Evolutionary conservation across 2,329 filamentous ascomycete species (phyloP).

Genomic region (Apiospora phragmitis): DNA sequence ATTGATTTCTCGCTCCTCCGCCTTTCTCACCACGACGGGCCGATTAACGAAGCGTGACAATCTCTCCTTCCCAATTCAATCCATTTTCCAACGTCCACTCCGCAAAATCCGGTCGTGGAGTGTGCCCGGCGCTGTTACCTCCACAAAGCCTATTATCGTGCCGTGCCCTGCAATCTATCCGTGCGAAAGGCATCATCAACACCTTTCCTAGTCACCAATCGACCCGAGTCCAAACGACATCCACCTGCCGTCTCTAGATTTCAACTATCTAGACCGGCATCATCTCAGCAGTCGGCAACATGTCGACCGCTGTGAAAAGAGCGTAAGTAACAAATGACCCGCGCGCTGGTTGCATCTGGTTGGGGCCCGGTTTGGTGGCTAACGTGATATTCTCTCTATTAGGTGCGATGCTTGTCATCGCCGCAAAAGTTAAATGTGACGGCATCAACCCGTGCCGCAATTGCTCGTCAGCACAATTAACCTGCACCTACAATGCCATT

Average conservation of each 20-base stretch:
- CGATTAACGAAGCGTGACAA: conserved; percentile 28
- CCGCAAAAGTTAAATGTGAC: conserved; percentile 75
- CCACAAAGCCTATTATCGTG: conserved; percentile 10
- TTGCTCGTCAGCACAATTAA: conserved; percentile 65
- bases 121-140: conserved; percentile 13
- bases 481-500: conserved; percentile 73
- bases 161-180: conserved; percentile 4
- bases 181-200: conserved; percentile 2
- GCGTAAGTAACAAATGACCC: conserved; percentile 1
- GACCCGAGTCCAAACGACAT: background rate
- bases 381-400: conserved; percentile 19
- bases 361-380: background rate
- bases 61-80: conserved; percentile 24
- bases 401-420: conserved; percentile 75
- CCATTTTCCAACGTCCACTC: conserved; percentile 18
- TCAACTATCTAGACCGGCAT: background rate
- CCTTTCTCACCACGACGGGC: conserved; percentile 34
- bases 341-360: background rate
- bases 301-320: conserved; percentile 42
- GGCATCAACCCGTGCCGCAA: conserved; percentile 71
- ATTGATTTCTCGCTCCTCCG: conserved; percentile 30
- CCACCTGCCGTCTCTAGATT: background rate
- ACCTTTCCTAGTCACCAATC: background rate
- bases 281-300: conserved; percentile 16
- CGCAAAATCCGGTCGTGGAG: conserved; percentile 18